phyloP scores from a whole-genome alignment of 305 asterid genomes.

The Fraxinus latifolia region DNA sequence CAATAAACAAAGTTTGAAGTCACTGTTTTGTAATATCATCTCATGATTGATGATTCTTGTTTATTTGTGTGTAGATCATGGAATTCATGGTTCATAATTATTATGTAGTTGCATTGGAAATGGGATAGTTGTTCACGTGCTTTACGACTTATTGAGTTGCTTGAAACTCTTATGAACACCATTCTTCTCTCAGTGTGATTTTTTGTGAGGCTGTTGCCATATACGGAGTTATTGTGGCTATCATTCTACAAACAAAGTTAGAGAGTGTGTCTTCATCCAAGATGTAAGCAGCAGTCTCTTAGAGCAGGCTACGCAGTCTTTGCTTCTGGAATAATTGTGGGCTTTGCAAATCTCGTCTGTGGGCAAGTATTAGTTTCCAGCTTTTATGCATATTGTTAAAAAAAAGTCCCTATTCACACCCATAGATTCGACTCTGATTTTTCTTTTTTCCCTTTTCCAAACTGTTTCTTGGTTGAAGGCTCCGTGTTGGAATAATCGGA shows the following conservation, averaged over 20 bases:
- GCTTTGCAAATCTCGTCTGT: constrained; percentile 91
- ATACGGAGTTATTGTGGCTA: constrained; percentile 94
- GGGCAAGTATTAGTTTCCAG: constrained; percentile 55
- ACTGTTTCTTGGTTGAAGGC: constrained; percentile 24
- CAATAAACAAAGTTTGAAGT: not conserved
- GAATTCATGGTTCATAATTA: not conserved
- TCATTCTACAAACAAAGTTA: constrained; percentile 92
- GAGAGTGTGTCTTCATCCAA: constrained; percentile 66
- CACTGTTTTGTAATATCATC: constrained; percentile 2
- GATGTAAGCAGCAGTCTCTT: constrained; percentile 73
- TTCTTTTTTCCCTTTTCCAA: not conserved
- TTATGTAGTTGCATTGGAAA: not conserved
- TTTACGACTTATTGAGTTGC: not conserved
- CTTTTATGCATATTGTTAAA: not conserved
- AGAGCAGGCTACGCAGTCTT: constrained; percentile 94
- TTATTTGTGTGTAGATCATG: not conserved
- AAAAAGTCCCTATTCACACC: not conserved
- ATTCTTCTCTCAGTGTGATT: constrained; percentile 38
- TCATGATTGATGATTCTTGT: not conserved
- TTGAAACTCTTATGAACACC: not conserved
- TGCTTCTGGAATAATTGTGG: constrained; percentile 94
- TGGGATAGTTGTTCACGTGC: not conserved
- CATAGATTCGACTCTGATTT: not conserved
- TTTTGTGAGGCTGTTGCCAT: constrained; percentile 99
- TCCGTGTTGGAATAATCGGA: constrained; percentile 52